Base-by-base conservation (phyloP, 2,329 filamentous ascomycete species). In the Fusarium protoensiforme region DNA sequence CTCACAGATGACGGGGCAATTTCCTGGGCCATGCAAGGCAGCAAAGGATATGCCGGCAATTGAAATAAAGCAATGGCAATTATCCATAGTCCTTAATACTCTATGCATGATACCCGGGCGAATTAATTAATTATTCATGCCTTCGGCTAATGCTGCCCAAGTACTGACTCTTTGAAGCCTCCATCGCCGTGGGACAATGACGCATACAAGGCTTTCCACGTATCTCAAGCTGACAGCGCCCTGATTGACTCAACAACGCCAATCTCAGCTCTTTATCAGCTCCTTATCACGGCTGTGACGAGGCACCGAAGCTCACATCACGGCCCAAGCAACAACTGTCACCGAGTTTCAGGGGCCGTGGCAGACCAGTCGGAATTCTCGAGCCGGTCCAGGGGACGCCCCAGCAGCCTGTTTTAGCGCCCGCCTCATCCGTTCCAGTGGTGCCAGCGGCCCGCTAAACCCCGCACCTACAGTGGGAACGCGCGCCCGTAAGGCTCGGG, bases 321-420 rank as follows among this genome's bases (percentile, higher is more conserved):
- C 46, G 5, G 2, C 4, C 8, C 9, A 39, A 57, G 69, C 57
- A 72, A 27, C 14, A 59, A 3, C 16, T 54, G 31, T 51, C 39
- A 27, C 9, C 14, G 18, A 29, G 58, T 36, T 58, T 62, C 43
- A 61, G 11, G 27, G 48, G 35, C 51, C 38, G 54, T 51, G 33
- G 20, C 33, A 58, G 43, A 29, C 72, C 58, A 74, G 65, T 65
- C 58, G 69, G 61, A 61, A 65, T 20, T 43, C 39, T 33, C 27
- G 27, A 20, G 18, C 11, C 46, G 10, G 27, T 64, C 9, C 51
- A 70, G 39, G 54, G 58, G 57, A 33, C 27, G 61, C 62, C 43
- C 61, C 35, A 68, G 67, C 60, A 63, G 59, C 46, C 43, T 56
- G 61, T 64, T 69, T 69, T 78, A 78, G 76, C 68, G 75, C 58